phyloP scores from a whole-genome alignment of 306 rosid species.

The Cercis canadensis region DNA sequence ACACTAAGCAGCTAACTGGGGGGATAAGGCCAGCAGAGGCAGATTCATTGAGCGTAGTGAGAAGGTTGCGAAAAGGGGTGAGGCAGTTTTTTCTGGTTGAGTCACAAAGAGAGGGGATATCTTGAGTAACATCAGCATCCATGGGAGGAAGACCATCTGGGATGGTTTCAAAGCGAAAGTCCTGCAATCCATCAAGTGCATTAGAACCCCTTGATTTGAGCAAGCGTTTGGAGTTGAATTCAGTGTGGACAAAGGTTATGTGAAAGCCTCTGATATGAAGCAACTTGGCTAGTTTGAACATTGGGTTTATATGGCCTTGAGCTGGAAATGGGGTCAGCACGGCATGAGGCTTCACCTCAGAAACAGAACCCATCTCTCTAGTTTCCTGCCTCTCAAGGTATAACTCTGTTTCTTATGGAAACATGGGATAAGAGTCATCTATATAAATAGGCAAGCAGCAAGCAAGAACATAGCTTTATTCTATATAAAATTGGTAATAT shows the following conservation, averaged over 20 bases:
- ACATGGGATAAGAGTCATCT: too few species aligned
- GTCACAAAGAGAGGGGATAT: not conserved
- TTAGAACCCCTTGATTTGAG: not conserved
- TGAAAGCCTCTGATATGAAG: slow-evolving; percentile 50
- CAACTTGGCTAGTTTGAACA: slow-evolving; percentile 48
- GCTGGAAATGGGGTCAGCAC: slow-evolving; percentile 57
- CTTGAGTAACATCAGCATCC: slow-evolving; percentile 26
- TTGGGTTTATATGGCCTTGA: slow-evolving; percentile 58
- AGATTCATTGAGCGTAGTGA: not conserved
- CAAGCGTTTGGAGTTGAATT: slow-evolving; percentile 38
- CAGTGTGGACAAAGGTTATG: slow-evolving; percentile 46
- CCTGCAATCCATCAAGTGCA: not conserved
- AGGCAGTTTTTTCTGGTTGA: slow-evolving; percentile 16
- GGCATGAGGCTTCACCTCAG: too few species aligned
- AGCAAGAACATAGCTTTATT: too few species aligned
- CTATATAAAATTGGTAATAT: too few species aligned
- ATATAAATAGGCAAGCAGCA: too few species aligned
- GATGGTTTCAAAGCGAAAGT: slow-evolving; percentile 14
- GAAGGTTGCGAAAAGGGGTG: not conserved
- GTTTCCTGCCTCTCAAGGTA: too few species aligned
- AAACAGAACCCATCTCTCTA: too few species aligned
- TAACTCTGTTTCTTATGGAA: too few species aligned
- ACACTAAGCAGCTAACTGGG: slow-evolving; percentile 16
- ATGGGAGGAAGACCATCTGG: slow-evolving; percentile 14
- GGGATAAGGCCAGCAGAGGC: not conserved